Percentiles rank a stretch among this genome's conserved stretches.
Conservation (phyloP, 805 yeast genomes). For the Cyberlindnera lachancei region DNA sequence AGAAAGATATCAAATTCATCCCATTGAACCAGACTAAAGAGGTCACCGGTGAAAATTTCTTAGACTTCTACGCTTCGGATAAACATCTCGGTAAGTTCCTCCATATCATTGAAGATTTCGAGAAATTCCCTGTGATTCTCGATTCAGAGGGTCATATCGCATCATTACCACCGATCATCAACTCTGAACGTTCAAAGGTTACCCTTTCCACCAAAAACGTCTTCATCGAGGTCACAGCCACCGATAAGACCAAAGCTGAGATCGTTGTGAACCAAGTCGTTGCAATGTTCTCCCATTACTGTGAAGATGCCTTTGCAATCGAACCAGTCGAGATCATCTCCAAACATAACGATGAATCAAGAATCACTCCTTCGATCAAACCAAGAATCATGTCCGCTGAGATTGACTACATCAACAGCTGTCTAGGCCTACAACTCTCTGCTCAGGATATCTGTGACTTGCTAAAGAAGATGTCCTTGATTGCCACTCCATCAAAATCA, state of each 20-base stretch:
- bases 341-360: conserved; percentile 67
- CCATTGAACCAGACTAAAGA: conserved; percentile 67
- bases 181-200: conserved; percentile 85
- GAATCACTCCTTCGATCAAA: conserved; percentile 66
- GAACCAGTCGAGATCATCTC: conserved; percentile 88
- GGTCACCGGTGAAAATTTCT: conserved; percentile 68
- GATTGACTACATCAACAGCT: conserved; percentile 79
- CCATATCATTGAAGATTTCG: conserved; percentile 80
- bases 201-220: conserved; percentile 78
- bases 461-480: conserved; percentile 74
- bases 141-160: conserved; percentile 73
- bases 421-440: conserved; percentile 74
- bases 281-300: conserved; percentile 92
- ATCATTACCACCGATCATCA: conserved; percentile 95
- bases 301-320: conserved; percentile 70
- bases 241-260: conserved; percentile 90
- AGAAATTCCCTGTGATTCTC: conserved; percentile 83
- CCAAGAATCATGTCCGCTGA: conserved; percentile 71
- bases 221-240: conserved; percentile 90
- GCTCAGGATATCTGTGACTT: conserved; percentile 61
- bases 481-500: conserved; percentile 44
- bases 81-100: conserved; percentile 84
- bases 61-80: conserved; percentile 88
- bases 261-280: conserved; percentile 87
- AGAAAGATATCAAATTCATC: conserved; percentile 64